These are phyloP conservation scores for Tolypocladium pustulatum DNA, from an alignment of 2,329 filamentous ascomycete species.

Conservation along the genomic window DNA sequence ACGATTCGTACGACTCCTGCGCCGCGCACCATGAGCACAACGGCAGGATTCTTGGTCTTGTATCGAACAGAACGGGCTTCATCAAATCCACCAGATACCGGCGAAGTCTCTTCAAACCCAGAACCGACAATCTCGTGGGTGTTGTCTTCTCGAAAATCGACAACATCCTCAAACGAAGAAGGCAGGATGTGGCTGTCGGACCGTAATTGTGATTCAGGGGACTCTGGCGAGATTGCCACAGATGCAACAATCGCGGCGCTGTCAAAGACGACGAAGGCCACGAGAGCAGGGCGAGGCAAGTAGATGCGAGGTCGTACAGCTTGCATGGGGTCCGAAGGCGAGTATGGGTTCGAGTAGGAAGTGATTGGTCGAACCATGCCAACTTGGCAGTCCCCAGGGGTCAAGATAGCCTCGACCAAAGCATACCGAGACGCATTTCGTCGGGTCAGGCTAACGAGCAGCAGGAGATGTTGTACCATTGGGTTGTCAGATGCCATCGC, in stretches of 20 bases:
- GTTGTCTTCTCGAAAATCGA: constrained; percentile 63
- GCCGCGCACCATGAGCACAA: constrained; percentile 52
- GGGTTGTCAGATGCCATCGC: constrained; percentile 39
- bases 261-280: constrained; percentile 74
- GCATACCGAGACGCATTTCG: constrained; percentile 53
- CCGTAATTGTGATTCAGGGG: constrained; percentile 67
- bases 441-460: constrained; percentile 48
- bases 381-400: constrained; percentile 41
- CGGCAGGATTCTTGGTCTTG: constrained; percentile 50
- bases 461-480: constrained; percentile 46
- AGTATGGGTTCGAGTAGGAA: constrained; percentile 47
- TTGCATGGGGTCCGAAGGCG: constrained; percentile 23
- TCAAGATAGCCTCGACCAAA: constrained; percentile 61
- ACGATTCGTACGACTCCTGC: constrained; percentile 51
- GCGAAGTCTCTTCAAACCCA: constrained; percentile 48
- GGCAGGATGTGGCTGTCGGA: constrained; percentile 53
- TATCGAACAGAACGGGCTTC: constrained; percentile 39
- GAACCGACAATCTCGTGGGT: constrained; percentile 54
- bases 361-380: constrained; percentile 59
- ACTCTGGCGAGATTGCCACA: constrained; percentile 54
- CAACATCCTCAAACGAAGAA: constrained; percentile 71
- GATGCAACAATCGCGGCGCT: constrained; percentile 70
- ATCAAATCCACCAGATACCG: constrained; percentile 24
- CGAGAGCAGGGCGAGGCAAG: constrained; percentile 66
- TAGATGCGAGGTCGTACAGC: constrained; percentile 53